Percentiles rank a stretch among this genome's conserved stretches.
phyloP scores from a whole-genome alignment of 1,284 basidiomycete genomes.

The Cutaneotrichosporon spelunceum region DNA sequence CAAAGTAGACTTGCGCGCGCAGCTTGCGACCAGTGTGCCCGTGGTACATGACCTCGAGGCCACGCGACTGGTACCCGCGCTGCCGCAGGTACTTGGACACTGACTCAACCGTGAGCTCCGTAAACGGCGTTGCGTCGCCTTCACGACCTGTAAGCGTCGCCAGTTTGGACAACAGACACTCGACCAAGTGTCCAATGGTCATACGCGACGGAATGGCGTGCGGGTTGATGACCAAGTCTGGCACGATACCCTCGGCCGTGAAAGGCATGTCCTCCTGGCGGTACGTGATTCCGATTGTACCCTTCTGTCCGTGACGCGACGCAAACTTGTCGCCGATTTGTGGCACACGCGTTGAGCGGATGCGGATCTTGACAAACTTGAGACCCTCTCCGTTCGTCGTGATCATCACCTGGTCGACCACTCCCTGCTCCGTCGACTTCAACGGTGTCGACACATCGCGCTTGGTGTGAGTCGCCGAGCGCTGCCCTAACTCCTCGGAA shows the following conservation, averaged over 20 bases:
- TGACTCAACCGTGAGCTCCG: conserved; percentile 93
- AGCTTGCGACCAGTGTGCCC: conserved; percentile 96
- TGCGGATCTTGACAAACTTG: conserved; percentile 98
- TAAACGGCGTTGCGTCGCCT: conserved; percentile 98
- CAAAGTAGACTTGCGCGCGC: conserved; percentile 96
- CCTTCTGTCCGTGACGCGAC: conserved; percentile 98
- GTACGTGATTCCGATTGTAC: conserved; percentile 98
- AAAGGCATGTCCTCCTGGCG: conserved; percentile 99
- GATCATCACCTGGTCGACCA: conserved; percentile 94
- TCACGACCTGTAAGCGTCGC: conserved; percentile 94
- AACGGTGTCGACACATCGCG: conserved; percentile 96
- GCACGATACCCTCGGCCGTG: conserved; percentile 90
- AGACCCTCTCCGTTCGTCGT: conserved; percentile 94
- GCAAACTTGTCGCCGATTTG: conserved; percentile 99
- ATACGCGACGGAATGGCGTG: conserved; percentile 99
- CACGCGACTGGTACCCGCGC: conserved; percentile 92
- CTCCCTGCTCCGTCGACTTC: conserved; percentile 96
- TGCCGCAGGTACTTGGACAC: conserved; percentile 77
- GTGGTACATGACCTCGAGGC: conserved; percentile 97
- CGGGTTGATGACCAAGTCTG: conserved; percentile 97
- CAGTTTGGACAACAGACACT: conserved; percentile 94
- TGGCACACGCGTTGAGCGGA: conserved; percentile 90
- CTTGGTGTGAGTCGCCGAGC: conserved; percentile 82
- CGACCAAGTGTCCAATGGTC: conserved; percentile 99
- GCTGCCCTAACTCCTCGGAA: conserved; percentile 93